Base-by-base conservation (phyloP, 2,329 filamentous ascomycete genomes). In the Colletotrichum paranaense region DNA sequence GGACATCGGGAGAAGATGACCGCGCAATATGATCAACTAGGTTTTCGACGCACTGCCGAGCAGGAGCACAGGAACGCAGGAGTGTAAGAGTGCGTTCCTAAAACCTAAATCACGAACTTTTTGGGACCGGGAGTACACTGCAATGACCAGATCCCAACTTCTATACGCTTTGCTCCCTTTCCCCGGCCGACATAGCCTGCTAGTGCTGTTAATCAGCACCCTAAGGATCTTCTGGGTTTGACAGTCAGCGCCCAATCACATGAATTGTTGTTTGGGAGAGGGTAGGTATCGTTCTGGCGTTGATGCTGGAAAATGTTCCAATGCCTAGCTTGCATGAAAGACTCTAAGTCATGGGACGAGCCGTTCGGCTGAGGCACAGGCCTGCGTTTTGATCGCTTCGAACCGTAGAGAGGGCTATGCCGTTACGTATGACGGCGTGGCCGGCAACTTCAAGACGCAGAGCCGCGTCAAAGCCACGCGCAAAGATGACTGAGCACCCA, bases 261-360 rank as follows among this genome's bases (percentile, higher is more conserved):
- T 53, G 9, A 52, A 19, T 56, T 30, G n/a, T 66, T 42, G 26
- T 28, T 35, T 35, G 32, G 11, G 30, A 12, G 38, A 7, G 22
- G 24, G 30, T 32, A 22, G 19, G 14, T n/a, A n/a, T 11, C 22
- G 22, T 38, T 32, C n/a, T 32, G n/a, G 32, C 52, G 19, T 56
- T 16, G 19, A n/a, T 22, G 58, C 46, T 67, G 63, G 9, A 63
- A 52, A 42, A 26, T 32, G 14, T 64, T 59, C 12, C 26, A 49
- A 53, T 26, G n/a, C 22, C 66, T 60, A 46, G 42, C 42, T 56
- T 56, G 32, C 58, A 63, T 57, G 46, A 68, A 5, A 7, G 5
- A 28, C 16, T 24, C 19, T 14, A 53, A n/a, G 53, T 65, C 59
- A 73, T 65, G 55, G 52, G 70, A 73, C 38, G 67, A 73, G 70